Base-by-base conservation (phyloP, 805 yeast genomes). In the Diddensiella santjacobensis region DNA sequence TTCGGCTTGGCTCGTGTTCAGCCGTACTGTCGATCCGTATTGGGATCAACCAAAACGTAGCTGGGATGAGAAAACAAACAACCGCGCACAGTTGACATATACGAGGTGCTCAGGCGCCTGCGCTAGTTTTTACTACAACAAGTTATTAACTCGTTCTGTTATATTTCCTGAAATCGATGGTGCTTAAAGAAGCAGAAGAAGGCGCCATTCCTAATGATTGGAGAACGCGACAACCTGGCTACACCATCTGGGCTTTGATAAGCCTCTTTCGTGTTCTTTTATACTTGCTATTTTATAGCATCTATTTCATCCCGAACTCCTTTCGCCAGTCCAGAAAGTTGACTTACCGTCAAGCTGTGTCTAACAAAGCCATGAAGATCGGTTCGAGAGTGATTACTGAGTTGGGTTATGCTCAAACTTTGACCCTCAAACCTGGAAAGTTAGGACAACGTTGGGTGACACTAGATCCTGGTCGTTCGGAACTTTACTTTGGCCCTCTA, bases 261-360 rank as follows among this genome's bases (percentile, higher is more conserved):
- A n/a, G 26, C n/a, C 15, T 22, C 15, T 11, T 18, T 15, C 15
- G 11, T n/a, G 17, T 17, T 4, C 24, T 40, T 5, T 4, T 40
- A 10, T 4, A 4, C 8, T 3, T 24, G 15, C 29, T 8, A 4
- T 40, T 40, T 29, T 40, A 40, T 18, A 20, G 42, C 17, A 3
- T 40, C 4, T 40, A 40, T 17, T 40, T 40, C 42, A 23, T 40
- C 13, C 42, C 42, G 11, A 19, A 19, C 6, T 22, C 31, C 13
- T 22, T 40, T 3, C 42, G 42, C 15, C 42, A 20, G 13, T 19
- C 4, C 11, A 40, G 17, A 17, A 11, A 20, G n/a, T 40, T 24
- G 42, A 40, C 42, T 40, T 26, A 26, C 31, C 31, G 31, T 26
- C 31, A 26, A 13, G 31, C 31, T 13, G 11, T 26, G 8, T 8